A percentile compares a stretch with the other conserved stretches of the same genome.
phyloP scores from a whole-genome alignment of 179 eudicot species.

The Actinidia chinensis region DNA sequence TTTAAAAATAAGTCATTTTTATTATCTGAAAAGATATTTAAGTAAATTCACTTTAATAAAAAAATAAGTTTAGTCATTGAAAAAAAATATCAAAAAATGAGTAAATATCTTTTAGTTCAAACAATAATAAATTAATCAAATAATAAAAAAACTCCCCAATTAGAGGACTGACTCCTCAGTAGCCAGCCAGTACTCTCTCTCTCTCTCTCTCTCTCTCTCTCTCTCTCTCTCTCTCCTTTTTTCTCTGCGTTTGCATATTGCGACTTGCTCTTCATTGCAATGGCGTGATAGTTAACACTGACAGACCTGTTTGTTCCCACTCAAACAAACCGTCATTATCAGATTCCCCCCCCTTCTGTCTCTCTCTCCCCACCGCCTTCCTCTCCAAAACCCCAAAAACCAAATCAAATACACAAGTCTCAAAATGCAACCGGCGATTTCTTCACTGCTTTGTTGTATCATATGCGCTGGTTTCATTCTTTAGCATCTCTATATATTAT shows the following conservation, averaged over 20 bases:
- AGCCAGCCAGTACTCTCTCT: too few species aligned
- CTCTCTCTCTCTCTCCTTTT: slow-evolving; percentile 17
- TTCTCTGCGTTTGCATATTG: neutral
- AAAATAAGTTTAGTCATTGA: too few species aligned
- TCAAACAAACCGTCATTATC: slow-evolving; percentile 31
- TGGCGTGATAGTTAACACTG: slow-evolving; percentile 54
- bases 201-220: too few species aligned
- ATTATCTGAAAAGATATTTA: too few species aligned
- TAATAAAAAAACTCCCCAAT: too few species aligned
- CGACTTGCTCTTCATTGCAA: slow-evolving; percentile 44
- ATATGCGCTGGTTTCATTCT: slow-evolving; percentile 17
- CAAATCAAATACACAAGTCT: slow-evolving; percentile 9
- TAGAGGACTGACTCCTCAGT: too few species aligned
- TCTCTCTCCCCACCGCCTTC: neutral
- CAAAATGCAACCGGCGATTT: slow-evolving; percentile 16
- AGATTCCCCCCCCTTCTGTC: neutral
- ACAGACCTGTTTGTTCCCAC: slow-evolving; percentile 37
- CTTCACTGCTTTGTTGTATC: slow-evolving; percentile 18
- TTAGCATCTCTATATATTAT: neutral
- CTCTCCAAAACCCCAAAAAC: slow-evolving; percentile 15
- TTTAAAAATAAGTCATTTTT: too few species aligned
- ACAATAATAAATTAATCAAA: too few species aligned
- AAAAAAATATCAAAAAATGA: too few species aligned
- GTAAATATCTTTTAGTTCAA: too few species aligned
- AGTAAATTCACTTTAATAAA: too few species aligned